Evolutionary conservation across 2,329 filamentous ascomycete species (phyloP), one percentile per base, ranked within the genome.

Genomic region (Tolypocladium ovalisporum): DNA sequence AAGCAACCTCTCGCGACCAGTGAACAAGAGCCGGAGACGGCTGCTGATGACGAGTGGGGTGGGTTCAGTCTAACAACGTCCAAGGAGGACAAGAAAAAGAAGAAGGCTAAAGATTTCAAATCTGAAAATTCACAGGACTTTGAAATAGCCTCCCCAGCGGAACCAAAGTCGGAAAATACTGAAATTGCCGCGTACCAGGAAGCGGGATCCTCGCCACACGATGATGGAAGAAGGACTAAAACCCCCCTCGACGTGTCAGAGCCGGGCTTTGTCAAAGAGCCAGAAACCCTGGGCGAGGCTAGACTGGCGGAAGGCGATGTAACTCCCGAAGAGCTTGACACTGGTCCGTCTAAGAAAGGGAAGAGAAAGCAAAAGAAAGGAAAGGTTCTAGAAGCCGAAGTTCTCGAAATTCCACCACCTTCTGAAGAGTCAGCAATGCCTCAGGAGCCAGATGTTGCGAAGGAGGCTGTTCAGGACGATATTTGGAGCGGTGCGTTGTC

Each of bases 71-170:
- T 62, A 47, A 66, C 65, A 58, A 60, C 59, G 57, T 64, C 66
- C 55, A 65, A 69, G 59, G 69, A 68, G 58, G 65, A 69, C 58
- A 69, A 71, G 58, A 67, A 67, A 57, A 67, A 71, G 58, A 70
- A 71, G 56, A 67, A 66, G 61, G 62, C 67, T 67, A 69, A 70
- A 64, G 61, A 67, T 60, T 60, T 60, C 59, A 66, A 65, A 62
- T 62, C 62, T 66, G 59, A 65, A 62, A 59, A 60, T 58, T 60
- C 62, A 61, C 65, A 70, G 63, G 64, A 68, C 62, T 60, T 64
- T 58, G 59, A 70, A 58, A 62, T 58, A 56, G 61, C 58, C 29
- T 58, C 57, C 58, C 60, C 58, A 54, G 32, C 54, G 49, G 58
- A 36, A 44, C 47, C 32, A 58, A 60, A 63, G 61, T 54, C 56